A percentile compares a stretch with the other conserved stretches of the same genome.
Evolutionary conservation across 495 filamentous ascomycete genomes (phyloP).

Genomic region (Trichoderma orchidacearum): DNA sequence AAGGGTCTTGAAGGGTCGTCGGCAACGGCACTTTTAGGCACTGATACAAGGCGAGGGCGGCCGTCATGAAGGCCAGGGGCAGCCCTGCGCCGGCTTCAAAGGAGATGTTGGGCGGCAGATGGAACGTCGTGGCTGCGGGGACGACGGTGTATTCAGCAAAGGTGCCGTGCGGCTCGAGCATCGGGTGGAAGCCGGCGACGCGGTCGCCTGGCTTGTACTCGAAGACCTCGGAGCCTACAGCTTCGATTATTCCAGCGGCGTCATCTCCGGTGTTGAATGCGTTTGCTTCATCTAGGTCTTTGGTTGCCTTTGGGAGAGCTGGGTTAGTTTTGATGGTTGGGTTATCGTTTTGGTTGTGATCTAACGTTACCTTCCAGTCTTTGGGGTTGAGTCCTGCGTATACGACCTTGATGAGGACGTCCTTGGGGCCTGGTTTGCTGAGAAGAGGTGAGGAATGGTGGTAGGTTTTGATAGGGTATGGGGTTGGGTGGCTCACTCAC

Average conservation of each 20-base stretch:
- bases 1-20: background rate
- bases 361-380: conserved; percentile 19
- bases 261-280: conserved; percentile 24
- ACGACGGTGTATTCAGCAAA: conserved; percentile 28
- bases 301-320: background rate
- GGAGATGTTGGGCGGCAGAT: conserved; percentile 20
- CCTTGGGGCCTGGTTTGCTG: conserved; percentile 21
- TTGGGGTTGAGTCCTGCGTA: conserved; percentile 16
- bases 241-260: conserved; percentile 24
- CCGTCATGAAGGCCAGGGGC: conserved; percentile 26
- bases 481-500: no score
- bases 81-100: conserved; percentile 30
- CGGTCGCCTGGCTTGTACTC: conserved; percentile 29
- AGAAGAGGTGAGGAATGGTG: background rate
- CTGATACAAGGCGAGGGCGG: conserved; percentile 22
- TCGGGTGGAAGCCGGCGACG: conserved; percentile 24
- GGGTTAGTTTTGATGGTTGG: no score
- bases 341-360: no score
- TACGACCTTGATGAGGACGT: conserved; percentile 14
- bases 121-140: conserved; percentile 22
- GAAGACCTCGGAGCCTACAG: conserved; percentile 21
- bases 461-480: no score
- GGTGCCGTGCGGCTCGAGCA: conserved; percentile 13
- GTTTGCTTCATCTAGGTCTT: background rate
- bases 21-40: conserved; percentile 14